phyloP scores from a whole-genome alignment of 208 protist genomes.

The Naegleria gruberi region DNA sequence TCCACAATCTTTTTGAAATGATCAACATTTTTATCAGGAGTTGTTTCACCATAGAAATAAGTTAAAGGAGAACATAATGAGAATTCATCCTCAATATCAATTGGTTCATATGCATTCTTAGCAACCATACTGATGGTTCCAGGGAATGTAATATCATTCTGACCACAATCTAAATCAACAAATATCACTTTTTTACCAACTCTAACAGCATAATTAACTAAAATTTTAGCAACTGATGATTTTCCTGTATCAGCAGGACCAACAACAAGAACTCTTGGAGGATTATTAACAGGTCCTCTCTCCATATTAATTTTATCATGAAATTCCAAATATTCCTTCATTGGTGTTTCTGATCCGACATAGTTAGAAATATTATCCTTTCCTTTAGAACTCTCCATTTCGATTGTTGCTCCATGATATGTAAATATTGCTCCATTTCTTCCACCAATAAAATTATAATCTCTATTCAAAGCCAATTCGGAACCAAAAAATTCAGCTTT shows the following conservation, averaged over 20 bases:
- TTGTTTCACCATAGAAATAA: neutral
- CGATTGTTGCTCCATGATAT: neutral
- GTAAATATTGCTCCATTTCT: neutral
- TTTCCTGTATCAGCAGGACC: neutral
- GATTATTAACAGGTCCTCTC: neutral
- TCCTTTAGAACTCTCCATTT: neutral
- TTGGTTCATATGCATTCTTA: neutral
- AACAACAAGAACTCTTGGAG: neutral
- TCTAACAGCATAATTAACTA: neutral
- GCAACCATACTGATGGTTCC: neutral
- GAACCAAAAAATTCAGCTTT: slow-evolving; percentile 12
- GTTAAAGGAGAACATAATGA: neutral
- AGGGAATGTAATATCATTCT: slow-evolving; percentile 6
- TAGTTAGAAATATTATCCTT: neutral
- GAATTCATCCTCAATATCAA: slow-evolving; percentile 18
- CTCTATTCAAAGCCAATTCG: neutral
- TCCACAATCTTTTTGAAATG: neutral
- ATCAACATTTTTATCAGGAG: neutral
- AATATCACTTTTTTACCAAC: neutral
- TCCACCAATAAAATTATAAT: neutral
- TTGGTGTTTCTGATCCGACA: neutral
- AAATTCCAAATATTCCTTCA: neutral
- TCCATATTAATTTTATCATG: neutral
- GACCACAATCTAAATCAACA: slow-evolving; percentile 14
- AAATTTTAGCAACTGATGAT: slow-evolving; percentile 1